Percentiles rank a stretch among this genome's conserved stretches.
These are phyloP conservation scores for Purshia tridentata DNA, from an alignment of 306 rosid genomes.

Conservation along the genomic window DNA sequence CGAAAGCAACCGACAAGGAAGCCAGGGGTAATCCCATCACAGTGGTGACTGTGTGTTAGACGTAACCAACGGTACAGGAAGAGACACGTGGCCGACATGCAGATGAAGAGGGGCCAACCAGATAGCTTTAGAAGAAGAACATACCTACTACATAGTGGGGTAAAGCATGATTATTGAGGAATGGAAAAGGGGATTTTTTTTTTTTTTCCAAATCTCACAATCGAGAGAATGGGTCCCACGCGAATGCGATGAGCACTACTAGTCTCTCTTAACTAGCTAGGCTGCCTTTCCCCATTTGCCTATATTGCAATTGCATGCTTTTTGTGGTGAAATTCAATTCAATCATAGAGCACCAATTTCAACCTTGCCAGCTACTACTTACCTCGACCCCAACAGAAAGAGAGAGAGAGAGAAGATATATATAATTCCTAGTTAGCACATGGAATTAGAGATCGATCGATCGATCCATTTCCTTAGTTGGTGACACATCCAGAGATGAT, in stretches of 20 bases:
- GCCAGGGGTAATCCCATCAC: slow-evolving; percentile 45
- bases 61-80: slow-evolving; percentile 43
- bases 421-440: no score
- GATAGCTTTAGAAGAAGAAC: slow-evolving; percentile 44
- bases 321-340: slow-evolving; percentile 14
- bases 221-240: no score
- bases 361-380: background rate
- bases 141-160: slow-evolving; percentile 53
- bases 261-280: no score
- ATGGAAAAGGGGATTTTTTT: slow-evolving; percentile 16
- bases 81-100: slow-evolving; percentile 75
- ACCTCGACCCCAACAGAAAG: no score
- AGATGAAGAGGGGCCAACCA: slow-evolving; percentile 26
- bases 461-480: no score
- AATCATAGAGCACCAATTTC: slow-evolving; percentile 48
- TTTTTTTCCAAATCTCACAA: no score
- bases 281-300: slow-evolving; percentile 38
- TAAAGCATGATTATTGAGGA: slow-evolving; percentile 50
- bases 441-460: no score
- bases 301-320: slow-evolving; percentile 35
- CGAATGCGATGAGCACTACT: no score
- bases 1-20: slow-evolving; percentile 55
- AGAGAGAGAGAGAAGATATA: no score
- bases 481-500: no score
- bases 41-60: slow-evolving; percentile 12